Conservation (phyloP, 345 rosid species). For the Populus davidiana region DNA sequence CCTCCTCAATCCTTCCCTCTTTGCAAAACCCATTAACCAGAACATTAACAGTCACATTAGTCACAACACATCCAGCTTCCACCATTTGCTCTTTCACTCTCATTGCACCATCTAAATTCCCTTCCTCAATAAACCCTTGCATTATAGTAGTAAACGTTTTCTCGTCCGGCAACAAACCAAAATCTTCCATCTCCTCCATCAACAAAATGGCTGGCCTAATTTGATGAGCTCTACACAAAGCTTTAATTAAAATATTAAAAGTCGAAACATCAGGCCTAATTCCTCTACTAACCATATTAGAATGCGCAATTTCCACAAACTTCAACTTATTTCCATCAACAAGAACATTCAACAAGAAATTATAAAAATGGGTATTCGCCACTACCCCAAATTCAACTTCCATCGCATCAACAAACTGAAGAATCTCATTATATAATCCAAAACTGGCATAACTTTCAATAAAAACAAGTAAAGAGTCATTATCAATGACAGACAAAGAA, state of each 20-base stretch:
- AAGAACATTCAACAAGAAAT: slow-evolving; percentile 69
- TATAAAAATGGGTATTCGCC: slow-evolving; percentile 61
- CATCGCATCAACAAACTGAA: slow-evolving; percentile 50
- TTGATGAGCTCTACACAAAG: slow-evolving; percentile 83
- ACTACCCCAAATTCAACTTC: slow-evolving; percentile 49
- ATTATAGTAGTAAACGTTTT: slow-evolving; percentile 78
- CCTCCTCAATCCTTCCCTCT: slow-evolving; percentile 67
- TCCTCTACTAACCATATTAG: slow-evolving; percentile 52
- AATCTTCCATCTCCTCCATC: slow-evolving; percentile 83
- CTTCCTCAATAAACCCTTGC: slow-evolving; percentile 85
- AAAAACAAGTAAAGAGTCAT: slow-evolving; percentile 50
- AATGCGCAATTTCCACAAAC: slow-evolving; percentile 64
- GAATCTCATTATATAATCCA: slow-evolving; percentile 56
- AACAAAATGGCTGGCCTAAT: slow-evolving; percentile 74
- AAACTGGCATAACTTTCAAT: slow-evolving; percentile 57
- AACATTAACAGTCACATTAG: slow-evolving; percentile 72
- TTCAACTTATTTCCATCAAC: slow-evolving; percentile 74
- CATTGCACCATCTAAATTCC: slow-evolving; percentile 70
- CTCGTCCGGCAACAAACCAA: slow-evolving; percentile 73
- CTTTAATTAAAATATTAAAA: slow-evolving; percentile 75
- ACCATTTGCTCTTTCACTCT: slow-evolving; percentile 64
- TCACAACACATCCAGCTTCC: slow-evolving; percentile 47
- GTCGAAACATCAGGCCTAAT: slow-evolving; percentile 77
- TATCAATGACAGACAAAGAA: slow-evolving; percentile 42
- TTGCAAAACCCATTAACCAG: slow-evolving; percentile 84